Conservation (phyloP, 75 land plant species). For the Picea sitchensis region DNA sequence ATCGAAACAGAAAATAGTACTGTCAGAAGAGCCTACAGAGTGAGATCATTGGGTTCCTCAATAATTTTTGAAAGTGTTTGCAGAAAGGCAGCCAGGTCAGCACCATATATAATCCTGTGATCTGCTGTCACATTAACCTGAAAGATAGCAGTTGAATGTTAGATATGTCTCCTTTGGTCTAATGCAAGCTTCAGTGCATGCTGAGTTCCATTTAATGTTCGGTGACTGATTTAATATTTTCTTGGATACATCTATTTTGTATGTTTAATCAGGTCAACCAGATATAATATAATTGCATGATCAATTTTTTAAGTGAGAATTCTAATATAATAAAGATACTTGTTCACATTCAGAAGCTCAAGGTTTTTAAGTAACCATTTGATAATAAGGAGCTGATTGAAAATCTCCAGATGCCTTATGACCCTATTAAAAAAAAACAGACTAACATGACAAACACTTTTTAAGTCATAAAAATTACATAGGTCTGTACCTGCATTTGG, state of each 20-base stretch:
- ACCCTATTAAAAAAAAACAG: neutral
- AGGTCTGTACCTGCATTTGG: constrained; percentile 74
- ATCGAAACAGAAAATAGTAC: neutral
- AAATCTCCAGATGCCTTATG: neutral
- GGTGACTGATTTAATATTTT: too few relatives aligned
- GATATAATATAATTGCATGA: too few relatives aligned
- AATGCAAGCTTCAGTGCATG: too few relatives aligned
- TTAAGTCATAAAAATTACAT: neutral
- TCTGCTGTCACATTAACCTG: constrained; percentile 94
- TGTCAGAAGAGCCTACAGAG: constrained; percentile 27
- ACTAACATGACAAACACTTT: neutral
- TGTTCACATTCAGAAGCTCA: neutral
- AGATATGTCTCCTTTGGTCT: neutral
- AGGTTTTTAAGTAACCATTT: neutral
- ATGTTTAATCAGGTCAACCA: too few relatives aligned
- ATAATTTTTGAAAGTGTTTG: constrained; percentile 77
- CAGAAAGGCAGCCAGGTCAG: constrained; percentile 80
- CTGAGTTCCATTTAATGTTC: too few relatives aligned
- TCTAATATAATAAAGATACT: neutral
- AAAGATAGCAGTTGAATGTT: constrained; percentile 8
- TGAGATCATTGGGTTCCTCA: constrained; percentile 76
- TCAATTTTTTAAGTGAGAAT: too few relatives aligned
- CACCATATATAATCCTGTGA: constrained; percentile 86
- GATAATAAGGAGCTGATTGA: neutral
- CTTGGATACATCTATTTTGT: too few relatives aligned